Evolutionary conservation across 2,329 filamentous ascomycete genomes (phyloP).

Genomic region (Gnomoniopsis sp.): DNA sequence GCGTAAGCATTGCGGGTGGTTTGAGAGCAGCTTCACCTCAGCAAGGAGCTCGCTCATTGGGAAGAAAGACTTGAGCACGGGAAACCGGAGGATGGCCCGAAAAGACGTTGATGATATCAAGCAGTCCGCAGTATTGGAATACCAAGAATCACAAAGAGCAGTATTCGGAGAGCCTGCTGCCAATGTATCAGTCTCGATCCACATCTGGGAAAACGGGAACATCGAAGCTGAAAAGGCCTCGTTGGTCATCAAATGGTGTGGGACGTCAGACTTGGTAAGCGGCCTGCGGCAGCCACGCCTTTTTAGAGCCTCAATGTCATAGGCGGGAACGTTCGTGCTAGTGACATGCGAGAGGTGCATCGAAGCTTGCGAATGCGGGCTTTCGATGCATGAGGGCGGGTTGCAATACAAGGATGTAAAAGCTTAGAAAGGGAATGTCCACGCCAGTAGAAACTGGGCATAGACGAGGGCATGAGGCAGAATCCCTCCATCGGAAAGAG

Average conservation of each 20-base stretch:
- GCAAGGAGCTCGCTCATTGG: neutral
- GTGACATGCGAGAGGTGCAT: neutral
- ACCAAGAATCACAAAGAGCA: too few species aligned
- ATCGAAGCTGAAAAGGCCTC: neutral
- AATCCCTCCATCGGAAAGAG: neutral
- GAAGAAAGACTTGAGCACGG: neutral
- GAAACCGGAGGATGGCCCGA: neutral
- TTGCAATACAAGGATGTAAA: neutral
- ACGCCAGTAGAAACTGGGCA: neutral
- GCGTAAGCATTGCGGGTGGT: neutral
- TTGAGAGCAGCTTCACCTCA: neutral
- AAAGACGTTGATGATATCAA: neutral
- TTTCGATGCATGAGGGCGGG: neutral
- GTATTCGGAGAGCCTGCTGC: neutral
- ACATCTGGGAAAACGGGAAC: neutral
- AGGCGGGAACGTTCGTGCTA: neutral
- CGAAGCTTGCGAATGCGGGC: neutral
- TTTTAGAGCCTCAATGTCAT: neutral
- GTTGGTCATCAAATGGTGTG: neutral
- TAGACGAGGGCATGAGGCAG: neutral
- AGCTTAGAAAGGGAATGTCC: neutral
- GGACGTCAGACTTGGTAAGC: neutral
- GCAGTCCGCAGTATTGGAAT: too few species aligned
- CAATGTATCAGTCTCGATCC: neutral
- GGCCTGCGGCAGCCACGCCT: neutral